Conservation (phyloP, 805 yeast genomes). For the Clavispora phyllophila region DNA sequence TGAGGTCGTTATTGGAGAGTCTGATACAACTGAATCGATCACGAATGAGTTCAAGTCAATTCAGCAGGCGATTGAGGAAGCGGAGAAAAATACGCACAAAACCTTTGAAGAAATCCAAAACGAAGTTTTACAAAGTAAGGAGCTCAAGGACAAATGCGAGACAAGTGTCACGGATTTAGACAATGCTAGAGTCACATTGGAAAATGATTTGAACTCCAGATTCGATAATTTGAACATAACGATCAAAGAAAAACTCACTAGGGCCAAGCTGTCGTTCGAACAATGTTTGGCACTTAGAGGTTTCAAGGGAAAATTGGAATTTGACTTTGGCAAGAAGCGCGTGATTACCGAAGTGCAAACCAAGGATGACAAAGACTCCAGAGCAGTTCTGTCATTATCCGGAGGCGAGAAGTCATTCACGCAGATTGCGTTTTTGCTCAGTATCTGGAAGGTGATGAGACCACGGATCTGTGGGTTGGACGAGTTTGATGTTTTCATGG, state of each 20-base stretch:
- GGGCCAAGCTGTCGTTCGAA: slow-evolving; percentile 44
- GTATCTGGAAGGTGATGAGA: slow-evolving; percentile 92
- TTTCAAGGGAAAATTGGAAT: slow-evolving; percentile 65
- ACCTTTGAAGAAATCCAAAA: slow-evolving; percentile 51
- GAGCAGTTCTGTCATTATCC: slow-evolving; percentile 78
- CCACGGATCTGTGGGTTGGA: slow-evolving; percentile 85
- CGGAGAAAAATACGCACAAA: slow-evolving; percentile 51
- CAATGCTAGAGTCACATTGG: slow-evolving; percentile 20
- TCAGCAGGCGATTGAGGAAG: slow-evolving; percentile 42
- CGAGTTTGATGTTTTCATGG: slow-evolving; percentile 98
- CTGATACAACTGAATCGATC: slow-evolving; percentile 44
- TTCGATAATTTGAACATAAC: slow-evolving; percentile 30
- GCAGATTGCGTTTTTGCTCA: slow-evolving; percentile 78
- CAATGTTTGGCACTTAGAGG: slow-evolving; percentile 60
- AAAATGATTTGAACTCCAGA: slow-evolving; percentile 27
- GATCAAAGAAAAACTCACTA: slow-evolving; percentile 23
- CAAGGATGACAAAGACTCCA: slow-evolving; percentile 48
- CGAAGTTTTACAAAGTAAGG: slow-evolving; percentile 42
- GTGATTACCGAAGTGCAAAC: slow-evolving; percentile 60
- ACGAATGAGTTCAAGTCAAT: slow-evolving; percentile 44
- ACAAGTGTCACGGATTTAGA: slow-evolving; percentile 33
- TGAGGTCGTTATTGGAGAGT: slow-evolving; percentile 35
- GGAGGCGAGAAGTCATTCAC: slow-evolving; percentile 97
- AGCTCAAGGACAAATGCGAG: slow-evolving; percentile 39
- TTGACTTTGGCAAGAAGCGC: slow-evolving; percentile 50